Evolutionary conservation across 495 filamentous ascomycete species (phyloP), one percentile per base, ranked within the genome.

Genomic region (Lepidopterella palustris): DNA sequence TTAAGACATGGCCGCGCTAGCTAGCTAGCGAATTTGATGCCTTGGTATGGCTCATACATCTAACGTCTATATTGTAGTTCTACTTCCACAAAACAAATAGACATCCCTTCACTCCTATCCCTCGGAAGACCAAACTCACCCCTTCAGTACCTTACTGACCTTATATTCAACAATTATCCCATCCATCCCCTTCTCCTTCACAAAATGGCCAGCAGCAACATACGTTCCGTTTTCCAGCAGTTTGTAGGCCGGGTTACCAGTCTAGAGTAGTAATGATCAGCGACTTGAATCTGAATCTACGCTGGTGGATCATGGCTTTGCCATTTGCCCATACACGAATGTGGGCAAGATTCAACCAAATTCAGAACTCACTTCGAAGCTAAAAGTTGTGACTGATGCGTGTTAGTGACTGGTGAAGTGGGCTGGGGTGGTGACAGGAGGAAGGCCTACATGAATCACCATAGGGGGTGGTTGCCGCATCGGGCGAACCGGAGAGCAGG

Each of bases 111-210:
- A n/a, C n/a, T n/a, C n/a, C n/a, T n/a, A n/a, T n/a, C n/a, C n/a
- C n/a, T n/a, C n/a, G n/a, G n/a, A n/a, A n/a, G n/a, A n/a, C n/a
- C n/a, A n/a, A n/a, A n/a, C 53, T 32, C 32, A 58, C 23, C 56
- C 56, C 45, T 59, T 59, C 10, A 57, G 51, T 2, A 59, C 63
- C 27, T 59, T 62, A 28, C 40, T 53, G 27, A 66, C 64, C 45
- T 60, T 66, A 28, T 66, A 66, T 57, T 66, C 64, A 15, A 65
- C 62, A 10, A 63, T 47, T 13, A 62, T 29, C 15, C 25, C 49
- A 39, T 62, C 45, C 31, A 23, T 21, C 5, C 53, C 59, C 31
- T 20, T 15, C 40, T 66, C 64, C 13, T 49, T 54, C 8, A 66
- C 47, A 29, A 66, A 66, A 31, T 55, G 55, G 1, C 64, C 64